Evolutionary conservation across 1,284 basidiomycete genomes (phyloP).

Genomic region (Pseudozyma sp.): DNA sequence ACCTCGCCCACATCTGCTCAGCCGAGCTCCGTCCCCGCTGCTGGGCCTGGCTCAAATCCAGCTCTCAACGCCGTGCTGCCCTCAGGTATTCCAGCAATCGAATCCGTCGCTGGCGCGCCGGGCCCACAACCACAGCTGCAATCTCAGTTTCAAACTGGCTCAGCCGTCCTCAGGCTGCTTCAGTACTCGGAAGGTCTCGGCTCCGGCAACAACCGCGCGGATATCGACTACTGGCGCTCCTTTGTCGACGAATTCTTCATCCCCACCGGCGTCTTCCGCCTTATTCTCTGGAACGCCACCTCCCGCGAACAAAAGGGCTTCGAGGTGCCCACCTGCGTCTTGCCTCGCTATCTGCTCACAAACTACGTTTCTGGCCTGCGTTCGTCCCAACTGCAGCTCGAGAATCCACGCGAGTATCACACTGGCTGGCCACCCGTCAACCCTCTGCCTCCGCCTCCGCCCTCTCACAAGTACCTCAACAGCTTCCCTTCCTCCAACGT

Average conservation of each 20-base stretch:
- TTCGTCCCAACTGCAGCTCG: constrained; percentile 37
- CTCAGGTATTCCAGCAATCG: constrained; percentile 11
- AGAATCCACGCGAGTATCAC: constrained; percentile 49
- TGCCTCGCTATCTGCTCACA: constrained; percentile 55
- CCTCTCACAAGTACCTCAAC: constrained; percentile 40
- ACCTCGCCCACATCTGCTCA: constrained; percentile 24
- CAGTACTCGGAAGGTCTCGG: constrained; percentile 50
- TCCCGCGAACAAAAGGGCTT: constrained; percentile 59
- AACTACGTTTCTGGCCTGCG: constrained; percentile 52
- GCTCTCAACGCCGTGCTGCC: constrained; percentile 7
- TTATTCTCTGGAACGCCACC: constrained; percentile 51
- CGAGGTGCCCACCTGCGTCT: constrained; percentile 51
- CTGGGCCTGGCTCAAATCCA: not conserved
- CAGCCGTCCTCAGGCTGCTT: constrained; percentile 44
- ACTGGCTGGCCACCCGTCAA: constrained; percentile 43
- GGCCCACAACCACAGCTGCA: constrained; percentile 47
- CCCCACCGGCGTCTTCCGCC: constrained; percentile 45
- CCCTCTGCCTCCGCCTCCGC: constrained; percentile 43
- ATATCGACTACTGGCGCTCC: constrained; percentile 52
- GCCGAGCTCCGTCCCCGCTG: constrained; percentile 4
- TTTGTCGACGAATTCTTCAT: constrained; percentile 55
- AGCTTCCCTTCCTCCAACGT: constrained; percentile 48
- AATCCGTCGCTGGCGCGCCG: constrained; percentile 18
- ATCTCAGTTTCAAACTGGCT: constrained; percentile 32
- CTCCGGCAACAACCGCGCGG: constrained; percentile 27